Conservation (phyloP, 441 rosid species). For the Brassica balearica region DNA sequence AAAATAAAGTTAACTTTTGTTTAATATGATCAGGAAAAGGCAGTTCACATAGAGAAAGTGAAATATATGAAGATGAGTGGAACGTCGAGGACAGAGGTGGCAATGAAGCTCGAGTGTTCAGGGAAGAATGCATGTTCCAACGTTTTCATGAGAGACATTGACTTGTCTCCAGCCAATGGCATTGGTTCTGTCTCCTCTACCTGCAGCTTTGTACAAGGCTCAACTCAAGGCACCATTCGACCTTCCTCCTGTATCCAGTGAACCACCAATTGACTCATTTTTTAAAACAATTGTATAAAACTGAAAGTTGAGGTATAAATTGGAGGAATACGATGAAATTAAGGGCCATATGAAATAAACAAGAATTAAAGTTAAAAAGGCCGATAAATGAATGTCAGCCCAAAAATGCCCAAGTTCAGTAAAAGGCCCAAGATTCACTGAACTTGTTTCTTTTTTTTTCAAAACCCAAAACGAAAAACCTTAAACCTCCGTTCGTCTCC, state of each 20-base stretch:
- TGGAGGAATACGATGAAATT: neutral
- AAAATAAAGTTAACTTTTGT: neutral
- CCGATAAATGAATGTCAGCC: slow-evolving; percentile 2
- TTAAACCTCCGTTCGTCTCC: slow-evolving; percentile 40
- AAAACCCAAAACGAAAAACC: too few species aligned
- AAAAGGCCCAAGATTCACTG: slow-evolving; percentile 19
- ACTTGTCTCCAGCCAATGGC: slow-evolving; percentile 38
- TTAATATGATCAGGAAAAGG: slow-evolving; percentile 26
- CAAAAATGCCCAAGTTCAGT: too few species aligned
- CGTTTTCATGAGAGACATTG: slow-evolving; percentile 41
- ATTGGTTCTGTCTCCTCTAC: slow-evolving; percentile 34
- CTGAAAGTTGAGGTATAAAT: neutral
- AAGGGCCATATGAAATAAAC: neutral
- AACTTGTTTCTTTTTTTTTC: neutral
- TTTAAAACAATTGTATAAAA: neutral
- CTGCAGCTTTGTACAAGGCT: slow-evolving; percentile 35
- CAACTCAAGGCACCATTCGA: slow-evolving; percentile 20
- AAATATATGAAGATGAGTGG: slow-evolving; percentile 44
- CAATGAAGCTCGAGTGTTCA: slow-evolving; percentile 53
- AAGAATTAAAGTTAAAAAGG: slow-evolving; percentile 1
- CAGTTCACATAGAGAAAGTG: slow-evolving; percentile 53
- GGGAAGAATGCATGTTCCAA: slow-evolving; percentile 51
- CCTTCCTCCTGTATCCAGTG: slow-evolving; percentile 33
- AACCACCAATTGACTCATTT: neutral
- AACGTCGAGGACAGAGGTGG: slow-evolving; percentile 54